A percentile compares a stretch with the other conserved stretches of the same genome.
phyloP scores from a whole-genome alignment of 2,329 filamentous ascomycete species.

The Aschersonia sp. region DNA sequence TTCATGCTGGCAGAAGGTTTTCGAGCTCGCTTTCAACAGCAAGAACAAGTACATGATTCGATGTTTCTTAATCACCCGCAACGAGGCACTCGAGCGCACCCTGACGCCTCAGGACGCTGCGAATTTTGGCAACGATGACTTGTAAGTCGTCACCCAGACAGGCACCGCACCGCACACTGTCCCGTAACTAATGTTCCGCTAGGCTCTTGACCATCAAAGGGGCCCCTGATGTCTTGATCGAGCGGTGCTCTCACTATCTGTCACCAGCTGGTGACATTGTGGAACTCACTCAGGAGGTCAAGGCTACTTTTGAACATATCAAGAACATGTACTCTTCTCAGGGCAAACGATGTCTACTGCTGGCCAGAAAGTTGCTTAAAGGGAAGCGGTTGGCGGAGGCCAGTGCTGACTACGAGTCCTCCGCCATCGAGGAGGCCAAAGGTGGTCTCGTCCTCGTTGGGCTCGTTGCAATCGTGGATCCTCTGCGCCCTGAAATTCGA shows the following conservation, averaged over 20 bases:
- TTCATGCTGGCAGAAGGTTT: constrained; percentile 48
- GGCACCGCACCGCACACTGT: neutral
- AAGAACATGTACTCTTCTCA: constrained; percentile 57
- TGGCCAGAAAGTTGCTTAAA: constrained; percentile 45
- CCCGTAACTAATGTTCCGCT: neutral
- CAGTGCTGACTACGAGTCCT: constrained; percentile 32
- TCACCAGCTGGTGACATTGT: constrained; percentile 37
- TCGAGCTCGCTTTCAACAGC: constrained; percentile 62
- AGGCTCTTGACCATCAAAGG: constrained; percentile 63
- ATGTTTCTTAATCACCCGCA: constrained; percentile 32
- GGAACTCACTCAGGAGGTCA: constrained; percentile 30
- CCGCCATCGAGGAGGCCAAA: constrained; percentile 37
- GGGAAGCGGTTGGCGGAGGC: constrained; percentile 20
- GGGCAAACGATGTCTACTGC: constrained; percentile 52
- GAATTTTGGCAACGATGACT: constrained; percentile 20
- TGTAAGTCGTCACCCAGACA: constrained; percentile 13
- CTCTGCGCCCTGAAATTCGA: constrained; percentile 58
- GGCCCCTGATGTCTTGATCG: constrained; percentile 59
- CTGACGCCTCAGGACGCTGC: constrained; percentile 20
- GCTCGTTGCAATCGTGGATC: constrained; percentile 65
- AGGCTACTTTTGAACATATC: constrained; percentile 34
- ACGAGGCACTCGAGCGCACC: constrained; percentile 18
- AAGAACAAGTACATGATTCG: constrained; percentile 75
- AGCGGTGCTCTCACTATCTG: constrained; percentile 44
- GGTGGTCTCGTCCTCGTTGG: constrained; percentile 55